Base-by-base conservation (phyloP, 805 yeast species). In the Saturnispora saitoi region DNA sequence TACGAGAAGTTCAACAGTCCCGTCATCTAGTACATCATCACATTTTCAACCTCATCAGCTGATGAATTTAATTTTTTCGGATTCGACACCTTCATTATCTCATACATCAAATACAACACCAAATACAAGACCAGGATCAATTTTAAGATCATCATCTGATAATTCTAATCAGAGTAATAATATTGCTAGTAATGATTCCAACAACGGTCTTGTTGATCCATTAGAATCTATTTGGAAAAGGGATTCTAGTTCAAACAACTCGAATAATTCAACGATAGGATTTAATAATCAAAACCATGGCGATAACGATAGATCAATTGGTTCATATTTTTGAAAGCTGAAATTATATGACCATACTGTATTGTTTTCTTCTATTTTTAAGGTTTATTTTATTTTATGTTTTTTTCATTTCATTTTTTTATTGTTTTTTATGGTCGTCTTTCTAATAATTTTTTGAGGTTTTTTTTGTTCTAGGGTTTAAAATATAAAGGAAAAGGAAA, bases 221-320 rank as follows among this genome's bases (percentile, higher is more conserved):
- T 31, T 53, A 5, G 56, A 53, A 42, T 43, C 50, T 3, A 53
- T 53, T 38, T 53, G 56, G 56, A 53, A 53, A 40, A 50, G 53
- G 32, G 52, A 44, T 22, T 20, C 32, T 19, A 39, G 32, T 17
- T 12, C 40, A n/a, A 19, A 20, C 11, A 40, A 19, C 32, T 32
- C 42, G 28, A 26, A 34, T 24, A 30, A 29, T 42, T 38, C 38
- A 28, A 39, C 32, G 28, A 26, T 24, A 19, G 48, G 28, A 12
- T 30, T 45, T 12, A 22, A 19, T 15, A 30, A 15, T 30, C 34
- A 29, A n/a, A 14, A 20, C 19, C 26, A 26, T 22, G 48, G 15
- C 6, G 42, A 31, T 24, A 32, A 32, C 14, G 43, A 32, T 22
- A 24, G 30, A 17, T 28, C 43, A 17, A 28, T 42, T 28, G 45